A percentile compares a stretch with the other conserved stretches of the same genome.
phyloP scores from a whole-genome alignment of 108 stramenopile genomes.

The Nannochloropsis salina region DNA sequence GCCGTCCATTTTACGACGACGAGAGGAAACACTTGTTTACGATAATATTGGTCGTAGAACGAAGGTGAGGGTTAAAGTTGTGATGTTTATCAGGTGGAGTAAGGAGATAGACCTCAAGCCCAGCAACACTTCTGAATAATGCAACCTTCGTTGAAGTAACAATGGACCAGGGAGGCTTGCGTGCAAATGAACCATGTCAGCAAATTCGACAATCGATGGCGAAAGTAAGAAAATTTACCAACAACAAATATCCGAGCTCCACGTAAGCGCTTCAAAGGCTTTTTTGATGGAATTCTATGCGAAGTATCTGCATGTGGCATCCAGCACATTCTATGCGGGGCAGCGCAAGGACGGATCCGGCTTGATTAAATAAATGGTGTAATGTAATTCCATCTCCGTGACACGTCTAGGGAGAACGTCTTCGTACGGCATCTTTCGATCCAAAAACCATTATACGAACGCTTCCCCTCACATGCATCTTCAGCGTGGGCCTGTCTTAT shows the following conservation, averaged over 20 bases:
- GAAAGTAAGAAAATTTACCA: neutral
- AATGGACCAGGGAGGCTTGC: neutral
- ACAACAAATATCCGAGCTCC: neutral
- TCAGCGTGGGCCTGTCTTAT: neutral
- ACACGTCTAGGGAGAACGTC: too few relatives aligned
- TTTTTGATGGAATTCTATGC: too few relatives aligned
- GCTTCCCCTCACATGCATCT: too few relatives aligned
- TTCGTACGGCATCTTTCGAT: too few relatives aligned
- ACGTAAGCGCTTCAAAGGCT: neutral
- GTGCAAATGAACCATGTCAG: neutral
- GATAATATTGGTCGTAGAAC: neutral
- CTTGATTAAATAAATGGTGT: too few relatives aligned
- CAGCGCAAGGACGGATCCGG: too few relatives aligned
- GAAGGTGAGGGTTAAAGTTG: neutral
- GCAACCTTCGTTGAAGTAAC: neutral
- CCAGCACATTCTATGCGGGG: too few relatives aligned
- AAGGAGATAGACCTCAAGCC: neutral
- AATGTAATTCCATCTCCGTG: too few relatives aligned
- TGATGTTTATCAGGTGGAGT: neutral
- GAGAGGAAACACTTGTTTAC: neutral
- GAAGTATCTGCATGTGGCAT: too few relatives aligned
- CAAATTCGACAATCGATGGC: neutral
- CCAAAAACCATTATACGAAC: too few relatives aligned
- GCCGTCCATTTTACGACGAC: neutral
- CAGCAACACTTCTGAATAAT: neutral